Evolutionary conservation across 2,329 filamentous ascomycete genomes (phyloP), one percentile per base, ranked within the genome.

Genomic region (Talaromyces atroroseus): DNA sequence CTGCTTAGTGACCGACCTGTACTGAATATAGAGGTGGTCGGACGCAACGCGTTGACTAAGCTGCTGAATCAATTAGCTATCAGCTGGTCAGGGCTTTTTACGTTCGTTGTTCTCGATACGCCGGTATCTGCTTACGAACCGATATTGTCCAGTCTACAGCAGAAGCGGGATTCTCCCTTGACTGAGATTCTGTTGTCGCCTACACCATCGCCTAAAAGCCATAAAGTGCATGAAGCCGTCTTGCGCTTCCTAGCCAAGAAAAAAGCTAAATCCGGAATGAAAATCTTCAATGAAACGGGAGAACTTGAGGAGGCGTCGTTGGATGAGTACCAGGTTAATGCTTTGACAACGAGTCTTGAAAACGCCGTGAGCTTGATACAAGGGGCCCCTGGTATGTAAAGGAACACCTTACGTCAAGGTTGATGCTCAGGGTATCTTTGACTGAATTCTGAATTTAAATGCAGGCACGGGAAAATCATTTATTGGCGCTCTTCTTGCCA

Each of bases 391-490:
- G 86, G 82, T 82, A 71, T 59, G 72, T 40, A n/a, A 18, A 23
- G 6, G 14, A 20, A 34, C 47, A 2, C 10, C 11, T 34, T 34
- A 12, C 23, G 3, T 4, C 16, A 18, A n/a, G n/a, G n/a, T n/a
- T n/a, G n/a, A n/a, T n/a, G n/a, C n/a, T n/a, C n/a, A n/a, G n/a
- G n/a, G n/a, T n/a, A n/a, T n/a, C n/a, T n/a, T n/a, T n/a, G n/a
- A n/a, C n/a, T n/a, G n/a, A 46, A 3, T 12, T 10, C 18, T 36
- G 20, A 29, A 45, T 32, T 12, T 29, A 21, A 18, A 34, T 18
- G 26, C 52, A 83, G 82, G 84, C 0, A 89, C 86, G 0, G 87
- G 87, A 0, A 90, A 90, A 61, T 88, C 84, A 0, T 87, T 87
- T 59, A 78, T 88, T 3, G 87, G 87, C 0, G 81, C 85, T 0